phyloP scores from a whole-genome alignment of 164 flowering plant species.

The Houttuynia cordata region DNA sequence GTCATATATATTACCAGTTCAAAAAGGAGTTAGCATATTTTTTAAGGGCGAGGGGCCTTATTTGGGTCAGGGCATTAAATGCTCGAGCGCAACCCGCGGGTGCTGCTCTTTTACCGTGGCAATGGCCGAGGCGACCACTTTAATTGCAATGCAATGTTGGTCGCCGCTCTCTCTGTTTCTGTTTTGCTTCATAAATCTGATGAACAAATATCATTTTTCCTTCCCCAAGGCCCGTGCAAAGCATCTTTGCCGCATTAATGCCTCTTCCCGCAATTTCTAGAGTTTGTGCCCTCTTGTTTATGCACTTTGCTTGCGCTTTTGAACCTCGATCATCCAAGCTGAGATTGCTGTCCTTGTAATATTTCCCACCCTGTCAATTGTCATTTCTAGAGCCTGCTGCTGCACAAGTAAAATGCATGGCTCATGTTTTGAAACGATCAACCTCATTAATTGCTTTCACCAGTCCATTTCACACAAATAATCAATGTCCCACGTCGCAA shows the following conservation, averaged over 20 bases:
- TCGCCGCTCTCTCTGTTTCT: background rate
- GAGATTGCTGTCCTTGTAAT: too few species aligned
- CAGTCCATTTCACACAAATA: background rate
- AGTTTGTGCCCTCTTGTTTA: background rate
- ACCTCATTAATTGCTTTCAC: background rate
- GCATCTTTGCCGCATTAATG: background rate
- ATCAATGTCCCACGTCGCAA: background rate
- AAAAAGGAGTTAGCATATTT: background rate
- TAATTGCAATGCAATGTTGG: background rate
- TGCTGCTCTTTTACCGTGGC: background rate
- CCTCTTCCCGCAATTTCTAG: background rate
- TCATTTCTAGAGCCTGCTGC: too few species aligned
- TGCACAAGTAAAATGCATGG: too few species aligned
- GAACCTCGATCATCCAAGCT: background rate
- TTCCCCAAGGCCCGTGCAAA: background rate
- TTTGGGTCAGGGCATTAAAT: background rate
- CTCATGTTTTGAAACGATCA: too few species aligned
- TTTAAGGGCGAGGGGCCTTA: background rate
- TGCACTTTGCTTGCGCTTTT: background rate
- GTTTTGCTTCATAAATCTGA: too few species aligned
- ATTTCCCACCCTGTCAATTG: too few species aligned
- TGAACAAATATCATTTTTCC: too few species aligned
- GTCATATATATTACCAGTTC: background rate
- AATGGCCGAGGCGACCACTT: background rate
- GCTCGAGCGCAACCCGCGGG: background rate